Conservation (phyloP, 345 rosid species). For the Moringa oleifera region DNA sequence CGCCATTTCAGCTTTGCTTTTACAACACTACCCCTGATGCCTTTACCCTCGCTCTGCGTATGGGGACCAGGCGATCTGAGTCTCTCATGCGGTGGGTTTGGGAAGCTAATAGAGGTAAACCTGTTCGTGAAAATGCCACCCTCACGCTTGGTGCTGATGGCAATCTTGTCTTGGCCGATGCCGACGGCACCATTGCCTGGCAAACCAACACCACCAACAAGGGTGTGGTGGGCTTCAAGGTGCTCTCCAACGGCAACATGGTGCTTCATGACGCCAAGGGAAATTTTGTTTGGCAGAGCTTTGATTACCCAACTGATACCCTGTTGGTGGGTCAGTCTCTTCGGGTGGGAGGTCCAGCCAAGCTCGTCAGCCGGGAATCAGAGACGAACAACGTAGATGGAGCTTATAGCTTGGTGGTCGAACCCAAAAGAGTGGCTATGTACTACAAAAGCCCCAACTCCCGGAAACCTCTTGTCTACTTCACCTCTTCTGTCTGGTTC, state of each 20-base stretch:
- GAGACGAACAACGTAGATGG: slow-evolving; percentile 28
- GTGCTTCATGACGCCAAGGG: slow-evolving; percentile 43
- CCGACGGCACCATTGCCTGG: slow-evolving; percentile 56
- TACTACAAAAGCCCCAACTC: slow-evolving; percentile 33
- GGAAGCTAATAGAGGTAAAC: slow-evolving; percentile 68
- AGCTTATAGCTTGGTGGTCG: slow-evolving; percentile 53
- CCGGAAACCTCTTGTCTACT: slow-evolving; percentile 27
- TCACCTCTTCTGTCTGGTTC: background rate
- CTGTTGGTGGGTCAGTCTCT: slow-evolving; percentile 54
- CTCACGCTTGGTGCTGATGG: slow-evolving; percentile 44
- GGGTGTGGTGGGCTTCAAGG: slow-evolving; percentile 45
- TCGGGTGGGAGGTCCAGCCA: slow-evolving; percentile 20
- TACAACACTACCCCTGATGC: slow-evolving; percentile 59
- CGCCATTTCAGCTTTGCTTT: slow-evolving; percentile 54
- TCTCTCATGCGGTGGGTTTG: slow-evolving; percentile 49
- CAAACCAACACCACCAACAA: slow-evolving; percentile 58
- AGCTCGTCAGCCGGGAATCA: slow-evolving; percentile 50
- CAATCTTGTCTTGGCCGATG: slow-evolving; percentile 47
- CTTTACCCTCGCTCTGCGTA: slow-evolving; percentile 48
- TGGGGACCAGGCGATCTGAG: slow-evolving; percentile 34
- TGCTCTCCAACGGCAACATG: slow-evolving; percentile 55
- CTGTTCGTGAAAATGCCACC: slow-evolving; percentile 55
- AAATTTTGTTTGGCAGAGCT: slow-evolving; percentile 53
- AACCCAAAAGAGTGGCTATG: slow-evolving; percentile 32
- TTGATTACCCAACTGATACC: slow-evolving; percentile 55